Evolutionary conservation across 257 asterid genomes (phyloP), one percentile per base, ranked within the genome.

Genomic region (Craterostigma plantagineum): DNA sequence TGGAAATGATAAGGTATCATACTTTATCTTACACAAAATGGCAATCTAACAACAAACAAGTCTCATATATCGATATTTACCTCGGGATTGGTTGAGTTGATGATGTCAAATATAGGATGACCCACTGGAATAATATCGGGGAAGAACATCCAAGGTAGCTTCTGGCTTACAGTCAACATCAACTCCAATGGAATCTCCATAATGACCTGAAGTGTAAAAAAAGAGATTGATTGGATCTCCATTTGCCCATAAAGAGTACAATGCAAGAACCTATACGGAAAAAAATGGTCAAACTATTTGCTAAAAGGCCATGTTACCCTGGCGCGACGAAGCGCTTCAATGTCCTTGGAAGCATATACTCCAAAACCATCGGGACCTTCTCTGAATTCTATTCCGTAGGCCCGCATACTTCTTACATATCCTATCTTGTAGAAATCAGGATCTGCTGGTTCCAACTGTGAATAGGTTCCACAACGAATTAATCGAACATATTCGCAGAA

Each of bases 351-450:
- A 37, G 98, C 98, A 70, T 65, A 87, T 8, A 79, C 98, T 49
- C 98, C 93, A 63, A 69, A 87, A 35, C 98, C 98, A 63, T 79
- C 82, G 33, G 98, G 93, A 36, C 98, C 98, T 67, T 87, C 98
- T 67, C 77, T 72, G 70, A 82, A 87, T 47, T 79, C 95, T 52
- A 82, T 68, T 39, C 98, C 98, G 60, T 82, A 87, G 35, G 95
- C 95, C 52, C 98, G 70, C 68, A 87, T 67, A 58, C 81, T 82
- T 76, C 81, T 72, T 44, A 72, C 80, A 51, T 76, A 87, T 48
- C 98, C 95, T 67, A 87, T 87, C 68, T 70, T 79, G 50, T 87
- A 87, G 65, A 87, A 87, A 65, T 87, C 98, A 18, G 95, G 98
- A 65, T 87, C 98, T 35, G 79, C 95, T 49, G 54, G 79, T 65